Evolutionary conservation across 805 yeast species (phyloP).

Genomic region (Starmerella cellae): DNA sequence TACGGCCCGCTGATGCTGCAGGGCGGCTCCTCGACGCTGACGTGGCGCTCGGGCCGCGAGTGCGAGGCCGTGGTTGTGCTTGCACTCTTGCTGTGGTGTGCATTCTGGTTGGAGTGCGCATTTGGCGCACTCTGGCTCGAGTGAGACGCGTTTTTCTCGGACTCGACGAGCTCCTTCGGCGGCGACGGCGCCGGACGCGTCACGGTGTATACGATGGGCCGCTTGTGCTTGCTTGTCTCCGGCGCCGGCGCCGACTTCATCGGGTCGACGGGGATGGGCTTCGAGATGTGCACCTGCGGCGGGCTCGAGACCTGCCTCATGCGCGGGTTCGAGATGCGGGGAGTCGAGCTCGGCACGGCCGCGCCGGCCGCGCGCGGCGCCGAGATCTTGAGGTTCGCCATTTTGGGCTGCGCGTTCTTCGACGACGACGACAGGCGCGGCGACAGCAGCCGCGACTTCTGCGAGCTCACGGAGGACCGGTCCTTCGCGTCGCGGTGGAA

Average conservation of each 20-base stretch:
- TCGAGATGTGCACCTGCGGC: not conserved
- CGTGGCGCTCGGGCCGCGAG: not conserved
- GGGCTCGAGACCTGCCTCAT: not conserved
- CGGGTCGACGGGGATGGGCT: not conserved
- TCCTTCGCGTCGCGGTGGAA: no score
- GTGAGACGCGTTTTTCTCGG: no score
- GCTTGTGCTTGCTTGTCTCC: not conserved
- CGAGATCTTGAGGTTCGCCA: not conserved
- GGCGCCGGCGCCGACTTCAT: not conserved
- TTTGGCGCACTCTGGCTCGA: no score
- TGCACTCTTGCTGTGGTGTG: no score
- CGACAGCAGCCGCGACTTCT: not conserved
- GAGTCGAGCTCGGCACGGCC: not conserved
- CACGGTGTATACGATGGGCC: not conserved
- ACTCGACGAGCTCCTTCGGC: no score
- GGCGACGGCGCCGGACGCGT: slow-evolving; percentile 2
- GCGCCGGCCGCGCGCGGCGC: not conserved
- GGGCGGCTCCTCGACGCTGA: not conserved
- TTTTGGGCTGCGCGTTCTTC: not conserved
- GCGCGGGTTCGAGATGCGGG: no score
- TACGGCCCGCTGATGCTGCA: no score
- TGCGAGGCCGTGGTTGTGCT: not conserved
- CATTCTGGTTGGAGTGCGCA: no score
- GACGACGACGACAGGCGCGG: not conserved
- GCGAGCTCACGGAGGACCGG: not conserved